These are phyloP conservation scores for Trichosporon sp. DNA, from an alignment of 1,284 basidiomycete species.

Conservation along the genomic window DNA sequence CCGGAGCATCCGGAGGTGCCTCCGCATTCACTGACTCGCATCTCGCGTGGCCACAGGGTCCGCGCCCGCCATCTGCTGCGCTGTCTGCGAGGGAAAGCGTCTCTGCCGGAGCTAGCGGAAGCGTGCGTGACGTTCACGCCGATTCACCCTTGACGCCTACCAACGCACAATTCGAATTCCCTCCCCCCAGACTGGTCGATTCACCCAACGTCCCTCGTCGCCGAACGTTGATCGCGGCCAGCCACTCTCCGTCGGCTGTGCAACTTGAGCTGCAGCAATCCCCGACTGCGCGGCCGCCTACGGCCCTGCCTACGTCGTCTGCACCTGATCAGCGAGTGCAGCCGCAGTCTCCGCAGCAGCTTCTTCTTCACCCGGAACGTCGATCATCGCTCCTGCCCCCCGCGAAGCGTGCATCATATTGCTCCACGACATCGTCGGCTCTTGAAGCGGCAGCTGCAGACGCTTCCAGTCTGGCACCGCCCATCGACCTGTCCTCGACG, in stretches of 20 bases:
- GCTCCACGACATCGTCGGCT: neutral
- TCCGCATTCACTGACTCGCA: conserved; percentile 8
- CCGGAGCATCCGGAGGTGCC: neutral
- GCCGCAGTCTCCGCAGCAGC: conserved; percentile 18
- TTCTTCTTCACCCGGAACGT: conserved; percentile 7
- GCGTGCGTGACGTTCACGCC: conserved; percentile 20
- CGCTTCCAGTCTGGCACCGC: conserved; percentile 17
- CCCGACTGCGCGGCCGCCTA: conserved; percentile 9
- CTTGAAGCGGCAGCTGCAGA: conserved; percentile 14
- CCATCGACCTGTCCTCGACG: neutral
- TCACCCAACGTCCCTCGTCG: conserved; percentile 44
- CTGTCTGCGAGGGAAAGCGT: neutral
- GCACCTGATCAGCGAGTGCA: neutral
- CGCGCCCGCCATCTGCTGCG: conserved; percentile 14
- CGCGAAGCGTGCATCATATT: conserved; percentile 7
- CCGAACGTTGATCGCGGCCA: conserved; percentile 43
- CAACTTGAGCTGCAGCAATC: conserved; percentile 15
- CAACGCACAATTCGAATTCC: conserved; percentile 26
- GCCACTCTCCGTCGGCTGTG: conserved; percentile 22
- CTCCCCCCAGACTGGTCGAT: conserved; percentile 37
- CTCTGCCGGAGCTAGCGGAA: conserved; percentile 9
- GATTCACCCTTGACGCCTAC: conserved; percentile 28
- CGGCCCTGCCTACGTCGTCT: neutral
- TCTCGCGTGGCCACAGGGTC: conserved; percentile 12
- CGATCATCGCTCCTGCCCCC: neutral